phyloP scores from a whole-genome alignment of 2,329 filamentous ascomycete genomes.

The Colletotrichum sp. region DNA sequence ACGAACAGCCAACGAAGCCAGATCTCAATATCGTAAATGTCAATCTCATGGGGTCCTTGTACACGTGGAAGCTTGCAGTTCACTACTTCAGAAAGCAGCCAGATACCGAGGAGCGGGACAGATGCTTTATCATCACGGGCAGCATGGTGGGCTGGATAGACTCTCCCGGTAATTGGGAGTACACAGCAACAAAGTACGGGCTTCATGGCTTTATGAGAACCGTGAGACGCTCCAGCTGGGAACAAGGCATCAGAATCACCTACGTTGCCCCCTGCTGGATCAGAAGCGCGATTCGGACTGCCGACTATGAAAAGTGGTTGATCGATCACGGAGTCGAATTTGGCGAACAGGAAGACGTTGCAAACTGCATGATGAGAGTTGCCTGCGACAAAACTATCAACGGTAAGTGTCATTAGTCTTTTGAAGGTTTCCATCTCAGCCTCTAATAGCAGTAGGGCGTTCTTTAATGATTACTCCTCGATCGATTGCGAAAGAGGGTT shows the following conservation, averaged over 20 bases:
- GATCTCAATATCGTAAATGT: constrained; percentile 45
- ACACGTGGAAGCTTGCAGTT: constrained; percentile 50
- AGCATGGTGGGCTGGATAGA: constrained; percentile 54
- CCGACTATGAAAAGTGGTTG: constrained; percentile 46
- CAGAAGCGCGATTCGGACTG: constrained; percentile 38
- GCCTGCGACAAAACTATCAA: constrained; percentile 35
- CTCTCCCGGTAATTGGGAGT: constrained; percentile 43
- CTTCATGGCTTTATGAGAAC: constrained; percentile 48
- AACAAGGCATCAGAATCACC: constrained; percentile 50
- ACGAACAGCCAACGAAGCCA: constrained; percentile 38
- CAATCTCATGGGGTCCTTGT: constrained; percentile 45
- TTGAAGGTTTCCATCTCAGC: neutral
- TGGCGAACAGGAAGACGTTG: constrained; percentile 36
- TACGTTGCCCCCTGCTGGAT: constrained; percentile 50
- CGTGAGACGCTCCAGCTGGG: constrained; percentile 39
- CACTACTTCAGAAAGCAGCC: constrained; percentile 50
- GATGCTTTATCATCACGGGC: constrained; percentile 54
- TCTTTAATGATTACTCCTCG: constrained; percentile 45
- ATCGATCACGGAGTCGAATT: constrained; percentile 44
- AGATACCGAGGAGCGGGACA: constrained; percentile 40
- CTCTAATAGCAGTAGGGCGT: constrained; percentile 31
- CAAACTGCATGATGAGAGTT: constrained; percentile 37
- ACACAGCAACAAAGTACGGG: constrained; percentile 49
- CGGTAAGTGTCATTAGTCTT: constrained; percentile 22
- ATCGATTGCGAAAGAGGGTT: constrained; percentile 42